Conservation (phyloP, 208 protist species). For the Trypanosoma platydactyli region DNA sequence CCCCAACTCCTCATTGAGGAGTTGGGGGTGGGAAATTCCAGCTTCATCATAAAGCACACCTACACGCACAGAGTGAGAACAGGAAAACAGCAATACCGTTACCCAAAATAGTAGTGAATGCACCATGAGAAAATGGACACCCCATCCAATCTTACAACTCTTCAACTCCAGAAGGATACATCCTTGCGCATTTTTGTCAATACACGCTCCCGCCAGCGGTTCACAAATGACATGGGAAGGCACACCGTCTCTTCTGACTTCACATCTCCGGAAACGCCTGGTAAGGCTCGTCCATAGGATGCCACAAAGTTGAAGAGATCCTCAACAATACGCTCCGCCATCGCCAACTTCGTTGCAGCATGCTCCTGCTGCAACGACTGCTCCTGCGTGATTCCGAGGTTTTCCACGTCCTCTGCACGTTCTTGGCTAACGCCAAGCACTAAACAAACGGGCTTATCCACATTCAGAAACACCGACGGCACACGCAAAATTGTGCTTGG, state of each 20-base stretch:
- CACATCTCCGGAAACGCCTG: conserved; percentile 9
- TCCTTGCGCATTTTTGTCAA: conserved; percentile 62
- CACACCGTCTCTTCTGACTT: conserved; percentile 58
- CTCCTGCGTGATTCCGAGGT: conserved; percentile 46
- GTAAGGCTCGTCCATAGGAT: conserved; percentile 47
- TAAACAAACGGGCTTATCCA: conserved; percentile 33
- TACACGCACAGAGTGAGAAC: too few species aligned
- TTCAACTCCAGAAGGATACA: conserved; percentile 47
- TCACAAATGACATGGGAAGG: conserved; percentile 69
- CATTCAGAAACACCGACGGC: conserved; percentile 36
- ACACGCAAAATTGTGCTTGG: conserved; percentile 61
- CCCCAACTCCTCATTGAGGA: too few species aligned
- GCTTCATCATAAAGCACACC: too few species aligned
- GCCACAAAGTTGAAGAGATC: conserved; percentile 73
- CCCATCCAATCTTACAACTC: background rate
- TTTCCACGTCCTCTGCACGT: conserved; percentile 47
- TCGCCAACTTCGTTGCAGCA: conserved; percentile 55
- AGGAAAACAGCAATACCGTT: conserved; percentile 3
- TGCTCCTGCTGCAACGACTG: conserved; percentile 44
- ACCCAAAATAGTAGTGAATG: background rate
- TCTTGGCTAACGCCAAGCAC: conserved; percentile 68
- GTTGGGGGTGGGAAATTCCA: too few species aligned
- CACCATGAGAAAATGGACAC: too few species aligned
- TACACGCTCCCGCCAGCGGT: conserved; percentile 57
- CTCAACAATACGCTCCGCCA: conserved; percentile 69